A percentile compares a stretch with the other conserved stretches of the same genome.
Conservation (phyloP, 306 rosid genomes). For the Rosa chinensis region DNA sequence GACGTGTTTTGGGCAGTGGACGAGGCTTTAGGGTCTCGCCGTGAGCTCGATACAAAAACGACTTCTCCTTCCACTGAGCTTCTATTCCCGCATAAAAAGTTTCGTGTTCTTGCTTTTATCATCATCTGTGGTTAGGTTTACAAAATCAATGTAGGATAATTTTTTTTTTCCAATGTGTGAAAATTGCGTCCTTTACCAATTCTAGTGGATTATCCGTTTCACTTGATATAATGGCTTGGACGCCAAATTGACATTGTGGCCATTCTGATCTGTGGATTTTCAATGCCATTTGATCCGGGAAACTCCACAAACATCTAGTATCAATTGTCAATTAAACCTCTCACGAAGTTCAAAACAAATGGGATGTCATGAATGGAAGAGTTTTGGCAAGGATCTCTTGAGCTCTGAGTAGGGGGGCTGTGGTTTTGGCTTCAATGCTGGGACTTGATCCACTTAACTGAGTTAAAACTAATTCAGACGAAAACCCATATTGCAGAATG, state of each 20-base stretch:
- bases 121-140: not conserved
- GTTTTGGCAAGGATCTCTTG: too few species aligned
- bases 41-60: conserved; percentile 69
- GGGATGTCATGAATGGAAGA: too few species aligned
- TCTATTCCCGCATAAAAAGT: not conserved
- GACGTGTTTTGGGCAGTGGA: conserved; percentile 89
- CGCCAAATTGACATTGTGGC: conserved; percentile 65
- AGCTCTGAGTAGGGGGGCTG: too few species aligned
- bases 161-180: not conserved
- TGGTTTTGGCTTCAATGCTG: too few species aligned
- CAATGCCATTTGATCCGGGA: conserved; percentile 78
- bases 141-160: too few species aligned
- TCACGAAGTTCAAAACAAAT: too few species aligned
- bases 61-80: conserved; percentile 99
- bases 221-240: conserved; percentile 59
- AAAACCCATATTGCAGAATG: too few species aligned
- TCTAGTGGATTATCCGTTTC: conserved; percentile 37
- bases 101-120: not conserved
- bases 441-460: too few species aligned
- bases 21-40: conserved; percentile 49
- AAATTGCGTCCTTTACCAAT: conserved; percentile 74
- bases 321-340: too few species aligned
- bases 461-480: too few species aligned
- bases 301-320: conserved; percentile 49
- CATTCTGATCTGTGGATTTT: conserved; percentile 74